phyloP scores from a whole-genome alignment of 331 rosid genomes.

The Telfairia occidentalis region DNA sequence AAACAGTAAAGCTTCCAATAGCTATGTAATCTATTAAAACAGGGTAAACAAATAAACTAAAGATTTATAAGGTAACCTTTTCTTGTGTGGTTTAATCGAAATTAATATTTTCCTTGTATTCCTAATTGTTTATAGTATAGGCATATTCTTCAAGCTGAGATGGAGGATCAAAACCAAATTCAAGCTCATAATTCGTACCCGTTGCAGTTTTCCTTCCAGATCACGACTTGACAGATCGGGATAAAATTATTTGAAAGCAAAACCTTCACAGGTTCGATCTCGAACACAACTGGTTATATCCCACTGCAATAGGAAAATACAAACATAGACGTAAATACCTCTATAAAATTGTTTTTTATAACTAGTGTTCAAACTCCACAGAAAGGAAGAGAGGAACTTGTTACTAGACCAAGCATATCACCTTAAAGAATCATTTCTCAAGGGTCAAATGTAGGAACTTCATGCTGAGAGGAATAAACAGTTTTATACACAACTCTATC shows the following conservation, averaged over 20 bases:
- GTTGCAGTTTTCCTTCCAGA: not conserved
- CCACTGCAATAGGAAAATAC: not conserved
- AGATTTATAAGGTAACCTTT: not conserved
- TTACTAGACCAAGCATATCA: not conserved
- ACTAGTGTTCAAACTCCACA: not conserved
- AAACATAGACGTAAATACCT: not conserved
- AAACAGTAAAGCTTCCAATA: not conserved
- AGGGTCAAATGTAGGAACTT: constrained; percentile 65
- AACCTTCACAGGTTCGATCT: not conserved
- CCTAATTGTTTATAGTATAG: not conserved
- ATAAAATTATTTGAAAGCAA: not conserved
- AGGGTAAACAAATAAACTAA: not conserved
- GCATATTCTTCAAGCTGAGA: not conserved
- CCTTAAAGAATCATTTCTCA: constrained; percentile 20
- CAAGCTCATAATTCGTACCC: not conserved
- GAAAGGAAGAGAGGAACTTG: not conserved
- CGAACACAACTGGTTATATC: not conserved
- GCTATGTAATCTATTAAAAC: not conserved
- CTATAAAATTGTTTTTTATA: not conserved
- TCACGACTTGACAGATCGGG: not conserved
- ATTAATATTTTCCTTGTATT: not conserved
- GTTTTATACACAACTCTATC: constrained; percentile 51
- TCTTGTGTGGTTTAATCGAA: not conserved
- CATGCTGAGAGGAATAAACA: constrained; percentile 23
- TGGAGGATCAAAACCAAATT: not conserved